A percentile compares a stretch with the other conserved stretches of the same genome.
These are phyloP conservation scores for Thielaviopsis punctulata DNA, from an alignment of 2,329 filamentous ascomycete species.

Conservation along the genomic window DNA sequence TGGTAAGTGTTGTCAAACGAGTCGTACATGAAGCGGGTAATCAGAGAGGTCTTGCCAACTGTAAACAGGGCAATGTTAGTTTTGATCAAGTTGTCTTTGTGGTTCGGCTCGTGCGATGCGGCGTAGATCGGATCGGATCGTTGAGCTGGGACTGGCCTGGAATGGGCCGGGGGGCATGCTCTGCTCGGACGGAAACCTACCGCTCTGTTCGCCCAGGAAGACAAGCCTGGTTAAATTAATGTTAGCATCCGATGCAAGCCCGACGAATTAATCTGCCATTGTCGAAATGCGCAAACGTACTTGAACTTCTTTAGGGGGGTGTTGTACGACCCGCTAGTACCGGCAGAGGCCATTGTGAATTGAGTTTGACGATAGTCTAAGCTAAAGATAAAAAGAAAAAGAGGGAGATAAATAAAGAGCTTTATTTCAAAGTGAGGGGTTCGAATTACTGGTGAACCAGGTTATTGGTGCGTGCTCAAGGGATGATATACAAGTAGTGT, in stretches of 20 bases:
- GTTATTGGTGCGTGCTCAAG: not conserved
- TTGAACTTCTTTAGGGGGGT: constrained; percentile 99
- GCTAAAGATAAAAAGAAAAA: not conserved
- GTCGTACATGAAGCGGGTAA: constrained; percentile 99
- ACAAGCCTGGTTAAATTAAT: constrained; percentile 48
- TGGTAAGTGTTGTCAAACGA: constrained; percentile 99
- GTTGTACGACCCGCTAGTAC: constrained; percentile 69
- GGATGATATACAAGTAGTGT: constrained; percentile 1
- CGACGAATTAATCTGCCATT: not conserved
- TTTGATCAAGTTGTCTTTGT: constrained; percentile 5
- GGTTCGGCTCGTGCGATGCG: not conserved
- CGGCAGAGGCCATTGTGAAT: constrained; percentile 61
- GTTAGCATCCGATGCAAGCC: constrained; percentile 4
- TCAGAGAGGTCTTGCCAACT: constrained; percentile 98
- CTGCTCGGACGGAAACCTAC: constrained; percentile 35
- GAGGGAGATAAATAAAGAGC: not conserved
- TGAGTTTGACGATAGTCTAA: not conserved
- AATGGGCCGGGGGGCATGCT: not conserved
- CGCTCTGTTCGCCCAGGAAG: constrained; percentile 95
- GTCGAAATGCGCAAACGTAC: constrained; percentile 30
- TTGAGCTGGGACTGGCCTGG: not conserved
- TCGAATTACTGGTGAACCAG: not conserved
- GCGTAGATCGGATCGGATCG: not conserved
- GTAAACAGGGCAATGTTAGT: constrained; percentile 12
- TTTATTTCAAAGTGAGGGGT: not conserved